Evolutionary conservation across 139 green algal genomes (phyloP), one percentile per base, ranked within the genome.

Genomic region (Asterochloris erici): DNA sequence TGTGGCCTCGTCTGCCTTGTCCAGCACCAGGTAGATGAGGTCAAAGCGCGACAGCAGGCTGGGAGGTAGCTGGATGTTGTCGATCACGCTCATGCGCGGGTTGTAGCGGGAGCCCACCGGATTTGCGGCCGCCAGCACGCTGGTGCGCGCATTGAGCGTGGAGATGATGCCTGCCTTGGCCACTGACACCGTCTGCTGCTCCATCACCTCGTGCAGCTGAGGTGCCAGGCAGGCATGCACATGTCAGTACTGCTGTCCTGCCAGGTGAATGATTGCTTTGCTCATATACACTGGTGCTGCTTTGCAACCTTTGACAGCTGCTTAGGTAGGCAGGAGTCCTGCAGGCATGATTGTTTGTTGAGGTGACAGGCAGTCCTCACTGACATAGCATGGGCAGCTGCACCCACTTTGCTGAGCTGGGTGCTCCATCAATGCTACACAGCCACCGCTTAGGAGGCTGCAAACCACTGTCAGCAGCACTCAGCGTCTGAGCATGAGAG

Each of bases 91-190:
- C 79, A 97, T 83, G 68, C 90, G 77, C 12, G 93, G 95, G 90
- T 99, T 96, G 90, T 98, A 98, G 75, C 93, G 89, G 15, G 83
- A 91, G 64, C 89, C 91, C 16, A 93, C 84, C 0, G 94, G 94
- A 86, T 97, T 97, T 84, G 93, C 93, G 28, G 77, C 90, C 19
- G 93, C 93, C 71, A 96, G 86, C 75, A 93, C 90, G 61, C 91
- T 96, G 54, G 95, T 98, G 79, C 97, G 92, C 11, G 97, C 97
- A 87, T 99, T 99, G 16, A 99, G 92, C 6, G 94, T 97, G 27
- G 92, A 94, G 82, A 99, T 98, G 87, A 99, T 98, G 63, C 97
- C 97, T 0, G 97, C 97, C 93, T 99, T 99, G 84, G 97, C 97
- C 70, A 99, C 91, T 0, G 89, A 96, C 73, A 99, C 96, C 14